Evolutionary conservation across 1,284 basidiomycete genomes (phyloP).

Genomic region (Tylopilus sp.): DNA sequence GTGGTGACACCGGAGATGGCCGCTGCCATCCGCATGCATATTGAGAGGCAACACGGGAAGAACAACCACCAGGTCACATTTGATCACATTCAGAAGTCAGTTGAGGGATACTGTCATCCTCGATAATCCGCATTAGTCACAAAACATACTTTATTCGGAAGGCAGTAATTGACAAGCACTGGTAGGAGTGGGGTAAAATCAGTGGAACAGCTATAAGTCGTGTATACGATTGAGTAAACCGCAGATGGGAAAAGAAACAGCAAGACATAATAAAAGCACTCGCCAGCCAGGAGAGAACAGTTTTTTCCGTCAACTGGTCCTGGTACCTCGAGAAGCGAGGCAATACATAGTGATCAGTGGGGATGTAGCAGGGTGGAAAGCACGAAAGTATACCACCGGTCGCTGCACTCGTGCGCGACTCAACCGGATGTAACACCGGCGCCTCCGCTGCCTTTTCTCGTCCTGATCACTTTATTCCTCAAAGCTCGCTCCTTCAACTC

Average conservation of each 20-base stretch:
- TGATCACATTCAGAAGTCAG: not conserved
- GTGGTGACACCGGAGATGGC: not conserved
- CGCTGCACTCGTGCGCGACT: conserved; percentile 8
- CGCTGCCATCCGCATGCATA: not conserved
- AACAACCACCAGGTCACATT: not conserved
- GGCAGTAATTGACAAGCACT: conserved; percentile 24
- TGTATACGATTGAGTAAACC: conserved; percentile 24
- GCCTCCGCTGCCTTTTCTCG: conserved; percentile 46
- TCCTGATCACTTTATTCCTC: conserved; percentile 72
- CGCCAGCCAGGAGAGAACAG: conserved; percentile 24
- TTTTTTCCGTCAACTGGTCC: conserved; percentile 21
- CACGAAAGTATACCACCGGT: conserved; percentile 25
- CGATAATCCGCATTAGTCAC: conserved; percentile 4
- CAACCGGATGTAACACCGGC: conserved; percentile 20
- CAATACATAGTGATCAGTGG: conserved; percentile 22
- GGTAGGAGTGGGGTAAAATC: conserved; percentile 7
- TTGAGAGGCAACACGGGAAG: no score
- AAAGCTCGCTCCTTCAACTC: conserved; percentile 74
- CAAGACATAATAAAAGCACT: conserved; percentile 21
- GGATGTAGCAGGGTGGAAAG: conserved; percentile 12
- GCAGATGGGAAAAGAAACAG: not conserved
- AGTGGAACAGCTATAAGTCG: conserved; percentile 23
- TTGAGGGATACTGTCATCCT: not conserved
- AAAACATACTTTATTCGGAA: conserved; percentile 21
- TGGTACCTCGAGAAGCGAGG: conserved; percentile 25